phyloP scores from a whole-genome alignment of 805 yeast species.

The Candida alai region DNA sequence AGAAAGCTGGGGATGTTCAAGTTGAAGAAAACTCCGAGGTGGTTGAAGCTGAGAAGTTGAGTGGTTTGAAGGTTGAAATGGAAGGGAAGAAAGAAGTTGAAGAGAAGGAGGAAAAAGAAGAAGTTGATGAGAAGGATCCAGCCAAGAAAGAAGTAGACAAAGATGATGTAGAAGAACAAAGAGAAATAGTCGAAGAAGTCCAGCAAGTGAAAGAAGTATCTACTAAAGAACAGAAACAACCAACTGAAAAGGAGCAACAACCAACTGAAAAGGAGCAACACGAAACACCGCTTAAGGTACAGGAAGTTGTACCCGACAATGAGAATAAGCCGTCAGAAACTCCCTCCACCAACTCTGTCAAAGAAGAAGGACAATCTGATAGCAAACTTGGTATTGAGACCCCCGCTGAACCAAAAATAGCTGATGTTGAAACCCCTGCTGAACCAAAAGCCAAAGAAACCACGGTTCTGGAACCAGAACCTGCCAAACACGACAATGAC shows the following conservation, averaged over 20 bases:
- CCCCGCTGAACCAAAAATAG: no score
- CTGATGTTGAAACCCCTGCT: conserved; percentile 4
- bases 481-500: conserved; percentile 5
- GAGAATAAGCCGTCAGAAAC: no score
- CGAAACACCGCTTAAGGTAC: no score
- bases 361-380: conserved; percentile 7
- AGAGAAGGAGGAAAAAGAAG: conserved; percentile 6
- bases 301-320: no score
- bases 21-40: conserved; percentile 1
- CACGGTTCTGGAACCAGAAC: neutral
- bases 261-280: no score
- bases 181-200: conserved; percentile 8
- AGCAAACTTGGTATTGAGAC: no score
- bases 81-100: conserved; percentile 1
- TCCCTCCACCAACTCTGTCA: no score
- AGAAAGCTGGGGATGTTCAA: neutral
- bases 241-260: no score
- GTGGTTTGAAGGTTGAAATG: no score
- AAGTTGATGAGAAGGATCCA: conserved; percentile 4
- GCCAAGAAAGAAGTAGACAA: conserved; percentile 2
- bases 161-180: conserved; percentile 2
- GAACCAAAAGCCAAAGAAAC: conserved; percentile 6
- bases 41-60: conserved; percentile 3
- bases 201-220: conserved; percentile 3
- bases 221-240: conserved; percentile 6